Evolutionary conservation across 768 basidiomycete species (phyloP).

Genomic region (Leccinum incarnatum): DNA sequence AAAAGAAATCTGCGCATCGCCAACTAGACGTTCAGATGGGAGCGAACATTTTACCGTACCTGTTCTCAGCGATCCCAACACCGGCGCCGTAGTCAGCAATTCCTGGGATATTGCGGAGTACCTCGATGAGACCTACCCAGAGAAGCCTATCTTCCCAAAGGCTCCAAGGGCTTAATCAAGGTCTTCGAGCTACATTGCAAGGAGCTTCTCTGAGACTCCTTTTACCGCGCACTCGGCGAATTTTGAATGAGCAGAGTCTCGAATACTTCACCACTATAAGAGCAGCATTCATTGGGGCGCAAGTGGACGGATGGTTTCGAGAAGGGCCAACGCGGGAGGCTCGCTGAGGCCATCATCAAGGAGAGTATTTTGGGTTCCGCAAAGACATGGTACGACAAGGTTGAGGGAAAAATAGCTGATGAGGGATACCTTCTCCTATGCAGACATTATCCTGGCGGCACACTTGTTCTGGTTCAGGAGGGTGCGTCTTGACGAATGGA

Average conservation of each 20-base stretch:
- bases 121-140: slow-evolving; percentile 35
- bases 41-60: slow-evolving; percentile 31
- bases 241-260: slow-evolving; percentile 34
- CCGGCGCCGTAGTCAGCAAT: slow-evolving; percentile 27
- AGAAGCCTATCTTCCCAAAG: slow-evolving; percentile 27
- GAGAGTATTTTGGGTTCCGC: slow-evolving; percentile 3
- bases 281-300: slow-evolving; percentile 28
- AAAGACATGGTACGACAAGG: slow-evolving; percentile 22
- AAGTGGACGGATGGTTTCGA: slow-evolving; percentile 40
- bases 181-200: slow-evolving; percentile 8
- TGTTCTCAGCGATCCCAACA: slow-evolving; percentile 33
- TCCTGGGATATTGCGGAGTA: slow-evolving; percentile 34
- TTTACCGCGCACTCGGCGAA: slow-evolving; percentile 19
- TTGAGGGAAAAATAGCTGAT: slow-evolving; percentile 29
- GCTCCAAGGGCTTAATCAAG: slow-evolving; percentile 20
- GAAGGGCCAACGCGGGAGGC: slow-evolving; percentile 32
- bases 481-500: slow-evolving; percentile 26
- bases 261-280: slow-evolving; percentile 39
- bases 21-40: slow-evolving; percentile 19
- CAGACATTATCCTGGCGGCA: slow-evolving; percentile 26
- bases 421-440: slow-evolving; percentile 30
- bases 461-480: slow-evolving; percentile 15
- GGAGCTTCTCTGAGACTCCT: slow-evolving; percentile 7
- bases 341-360: slow-evolving; percentile 24
- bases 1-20: slow-evolving; percentile 27